These are phyloP conservation scores for Neonectria punicea DNA, from an alignment of 2,329 filamentous ascomycete species.

Conservation along the genomic window DNA sequence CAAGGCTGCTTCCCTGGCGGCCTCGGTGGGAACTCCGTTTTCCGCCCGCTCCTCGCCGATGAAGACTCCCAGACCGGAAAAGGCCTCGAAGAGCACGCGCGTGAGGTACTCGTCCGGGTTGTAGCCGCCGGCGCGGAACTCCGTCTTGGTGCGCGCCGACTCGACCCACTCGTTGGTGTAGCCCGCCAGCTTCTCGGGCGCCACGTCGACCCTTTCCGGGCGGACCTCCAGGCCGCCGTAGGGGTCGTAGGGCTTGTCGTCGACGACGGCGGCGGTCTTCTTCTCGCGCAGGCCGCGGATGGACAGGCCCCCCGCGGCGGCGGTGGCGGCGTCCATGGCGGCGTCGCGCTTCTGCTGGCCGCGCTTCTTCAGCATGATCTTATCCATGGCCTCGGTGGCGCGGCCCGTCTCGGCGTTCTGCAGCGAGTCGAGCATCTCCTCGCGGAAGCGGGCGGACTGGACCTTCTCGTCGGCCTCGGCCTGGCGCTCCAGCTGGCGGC, in stretches of 20 bases:
- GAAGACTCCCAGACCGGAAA: conserved; percentile 88
- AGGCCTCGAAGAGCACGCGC: conserved; percentile 86
- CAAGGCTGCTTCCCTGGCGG: conserved; percentile 50
- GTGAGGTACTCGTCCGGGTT: conserved; percentile 83
- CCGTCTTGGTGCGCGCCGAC: conserved; percentile 70
- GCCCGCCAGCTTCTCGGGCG: conserved; percentile 58
- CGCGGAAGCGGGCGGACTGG: conserved; percentile 70
- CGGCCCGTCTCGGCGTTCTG: conserved; percentile 69
- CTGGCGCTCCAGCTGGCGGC: conserved; percentile 69
- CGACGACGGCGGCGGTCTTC: conserved; percentile 52
- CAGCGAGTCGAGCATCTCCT: conserved; percentile 77
- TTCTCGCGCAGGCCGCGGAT: conserved; percentile 84
- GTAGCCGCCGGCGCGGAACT: conserved; percentile 83
- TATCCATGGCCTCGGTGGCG: conserved; percentile 66
- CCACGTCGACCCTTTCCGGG: conserved; percentile 75
- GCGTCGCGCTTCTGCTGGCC: conserved; percentile 60
- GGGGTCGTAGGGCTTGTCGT: conserved; percentile 85
- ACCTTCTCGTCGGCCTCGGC: conserved; percentile 78
- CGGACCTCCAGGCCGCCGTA: conserved; percentile 80
- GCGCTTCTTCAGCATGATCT: conserved; percentile 79
- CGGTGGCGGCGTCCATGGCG: conserved; percentile 48
- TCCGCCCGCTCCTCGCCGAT: conserved; percentile 78
- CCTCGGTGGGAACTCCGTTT: conserved; percentile 47
- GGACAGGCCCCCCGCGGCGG: conserved; percentile 56
- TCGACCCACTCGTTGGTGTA: conserved; percentile 84